Percentiles rank a stretch among this genome's conserved stretches.
phyloP scores from a whole-genome alignment of 306 rosid genomes.

The Acmispon strigosus region DNA sequence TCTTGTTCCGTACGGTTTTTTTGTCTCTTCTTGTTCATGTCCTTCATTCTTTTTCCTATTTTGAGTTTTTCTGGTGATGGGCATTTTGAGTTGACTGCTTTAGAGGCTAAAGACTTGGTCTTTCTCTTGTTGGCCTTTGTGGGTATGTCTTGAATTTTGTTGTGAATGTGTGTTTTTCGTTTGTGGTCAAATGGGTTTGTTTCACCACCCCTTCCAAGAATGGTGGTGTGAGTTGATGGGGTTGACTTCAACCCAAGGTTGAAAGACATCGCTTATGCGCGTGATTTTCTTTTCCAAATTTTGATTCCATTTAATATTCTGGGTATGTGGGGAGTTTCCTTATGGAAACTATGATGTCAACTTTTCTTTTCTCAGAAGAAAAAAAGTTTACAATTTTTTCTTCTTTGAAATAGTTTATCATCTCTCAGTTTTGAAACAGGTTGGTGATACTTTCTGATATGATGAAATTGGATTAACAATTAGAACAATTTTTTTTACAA shows the following conservation, averaged over 20 bases:
- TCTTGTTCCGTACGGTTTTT: not conserved
- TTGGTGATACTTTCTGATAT: slow-evolving; percentile 7
- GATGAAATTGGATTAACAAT: slow-evolving; percentile 15
- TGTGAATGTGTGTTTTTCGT: slow-evolving; percentile 20
- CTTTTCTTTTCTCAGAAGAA: not conserved
- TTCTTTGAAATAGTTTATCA: not conserved
- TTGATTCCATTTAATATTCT: slow-evolving; percentile 13
- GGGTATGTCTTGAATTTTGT: slow-evolving; percentile 29
- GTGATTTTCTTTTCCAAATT: slow-evolving; percentile 16
- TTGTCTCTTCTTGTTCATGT: slow-evolving; percentile 10
- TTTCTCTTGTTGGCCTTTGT: slow-evolving; percentile 19
- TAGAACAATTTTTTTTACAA: not conserved
- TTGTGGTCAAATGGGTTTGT: slow-evolving; percentile 39
- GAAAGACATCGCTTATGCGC: slow-evolving; percentile 26
- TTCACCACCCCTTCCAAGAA: slow-evolving; percentile 28
- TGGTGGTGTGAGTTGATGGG: slow-evolving; percentile 77
- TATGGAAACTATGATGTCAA: slow-evolving; percentile 7
- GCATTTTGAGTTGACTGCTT: slow-evolving; percentile 55
- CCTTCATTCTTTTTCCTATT: not conserved
- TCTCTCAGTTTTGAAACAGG: slow-evolving; percentile 15
- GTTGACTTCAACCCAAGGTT: slow-evolving; percentile 60
- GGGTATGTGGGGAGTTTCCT: slow-evolving; percentile 20
- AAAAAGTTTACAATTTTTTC: not conserved
- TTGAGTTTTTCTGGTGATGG: slow-evolving; percentile 32
- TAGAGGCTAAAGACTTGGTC: slow-evolving; percentile 4